A percentile compares a stretch with the other conserved stretches of the same genome.
Conservation (phyloP, 257 asterid genomes). For the Lycium barbarum region DNA sequence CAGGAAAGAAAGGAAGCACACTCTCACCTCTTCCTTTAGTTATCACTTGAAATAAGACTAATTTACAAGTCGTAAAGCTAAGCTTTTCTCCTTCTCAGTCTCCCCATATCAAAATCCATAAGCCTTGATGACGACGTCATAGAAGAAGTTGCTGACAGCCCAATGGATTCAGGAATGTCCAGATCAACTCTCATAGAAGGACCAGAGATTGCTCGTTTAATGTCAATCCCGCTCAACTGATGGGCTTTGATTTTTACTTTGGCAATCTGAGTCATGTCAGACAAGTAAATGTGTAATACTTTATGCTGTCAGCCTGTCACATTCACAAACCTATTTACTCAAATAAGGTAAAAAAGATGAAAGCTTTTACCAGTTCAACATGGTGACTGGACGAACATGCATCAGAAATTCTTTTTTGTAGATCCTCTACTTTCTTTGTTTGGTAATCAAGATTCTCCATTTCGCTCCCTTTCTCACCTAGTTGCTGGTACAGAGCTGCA, state of each 20-base stretch:
- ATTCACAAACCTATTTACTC: neutral
- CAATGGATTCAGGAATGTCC: slow-evolving; percentile 97
- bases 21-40: neutral
- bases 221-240: slow-evolving; percentile 62
- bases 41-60: neutral
- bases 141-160: slow-evolving; percentile 59
- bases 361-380: slow-evolving; percentile 65
- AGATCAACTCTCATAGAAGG: slow-evolving; percentile 71
- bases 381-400: slow-evolving; percentile 76
- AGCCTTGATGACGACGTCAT: slow-evolving; percentile 68
- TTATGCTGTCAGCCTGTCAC: neutral
- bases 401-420: slow-evolving; percentile 68
- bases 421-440: slow-evolving; percentile 73
- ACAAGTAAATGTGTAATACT: neutral
- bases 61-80: slow-evolving; percentile 40
- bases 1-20: slow-evolving; percentile 2
- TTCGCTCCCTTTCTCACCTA: slow-evolving; percentile 79
- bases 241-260: slow-evolving; percentile 63
- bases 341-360: neutral
- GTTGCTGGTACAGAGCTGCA: slow-evolving; percentile 84
- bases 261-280: slow-evolving; percentile 55
- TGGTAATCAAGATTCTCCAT: slow-evolving; percentile 73
- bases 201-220: slow-evolving; percentile 71
- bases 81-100: slow-evolving; percentile 65
- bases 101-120: slow-evolving; percentile 81